Evolutionary conservation across 495 filamentous ascomycete genomes (phyloP).

Genomic region (Xylaria palmicola): DNA sequence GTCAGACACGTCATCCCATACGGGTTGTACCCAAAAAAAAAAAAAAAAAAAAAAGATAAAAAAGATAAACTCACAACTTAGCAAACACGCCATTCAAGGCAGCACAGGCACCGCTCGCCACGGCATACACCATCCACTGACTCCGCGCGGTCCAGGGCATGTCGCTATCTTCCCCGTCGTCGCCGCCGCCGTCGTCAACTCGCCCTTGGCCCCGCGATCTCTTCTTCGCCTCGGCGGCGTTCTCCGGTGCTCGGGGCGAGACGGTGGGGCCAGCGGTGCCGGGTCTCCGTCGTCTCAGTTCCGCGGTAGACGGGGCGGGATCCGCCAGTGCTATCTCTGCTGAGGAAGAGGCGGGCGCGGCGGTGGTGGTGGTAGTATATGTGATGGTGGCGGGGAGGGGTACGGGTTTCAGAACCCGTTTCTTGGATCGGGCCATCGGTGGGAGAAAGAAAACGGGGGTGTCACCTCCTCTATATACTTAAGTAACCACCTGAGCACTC

Average conservation of each 20-base stretch:
- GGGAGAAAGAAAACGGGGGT: neutral
- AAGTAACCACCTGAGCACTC: too few relatives aligned
- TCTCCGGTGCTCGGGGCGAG: neutral
- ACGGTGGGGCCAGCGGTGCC: neutral
- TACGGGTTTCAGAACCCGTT: neutral
- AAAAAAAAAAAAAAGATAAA: neutral
- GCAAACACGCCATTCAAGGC: constrained; percentile 95
- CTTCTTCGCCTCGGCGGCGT: neutral
- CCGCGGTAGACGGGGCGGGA: neutral
- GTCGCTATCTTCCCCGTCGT: too few relatives aligned
- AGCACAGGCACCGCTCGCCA: constrained; percentile 85
- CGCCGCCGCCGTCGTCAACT: neutral
- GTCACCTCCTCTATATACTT: neutral
- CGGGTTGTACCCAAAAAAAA: too few relatives aligned
- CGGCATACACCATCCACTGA: constrained; percentile 77
- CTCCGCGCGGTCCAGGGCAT: constrained; percentile 41
- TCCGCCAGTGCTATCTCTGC: neutral
- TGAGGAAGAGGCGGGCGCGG: neutral
- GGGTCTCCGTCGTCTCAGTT: constrained; percentile 5
- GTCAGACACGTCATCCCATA: too few relatives aligned
- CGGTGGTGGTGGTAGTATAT: neutral
- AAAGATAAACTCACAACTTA: constrained; percentile 66
- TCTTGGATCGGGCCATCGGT: neutral
- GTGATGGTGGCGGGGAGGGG: neutral
- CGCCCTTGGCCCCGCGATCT: neutral